Evolutionary conservation across 495 filamentous ascomycete species (phyloP), one percentile per base, ranked within the genome.

Genomic region (Cercophora samala): DNA sequence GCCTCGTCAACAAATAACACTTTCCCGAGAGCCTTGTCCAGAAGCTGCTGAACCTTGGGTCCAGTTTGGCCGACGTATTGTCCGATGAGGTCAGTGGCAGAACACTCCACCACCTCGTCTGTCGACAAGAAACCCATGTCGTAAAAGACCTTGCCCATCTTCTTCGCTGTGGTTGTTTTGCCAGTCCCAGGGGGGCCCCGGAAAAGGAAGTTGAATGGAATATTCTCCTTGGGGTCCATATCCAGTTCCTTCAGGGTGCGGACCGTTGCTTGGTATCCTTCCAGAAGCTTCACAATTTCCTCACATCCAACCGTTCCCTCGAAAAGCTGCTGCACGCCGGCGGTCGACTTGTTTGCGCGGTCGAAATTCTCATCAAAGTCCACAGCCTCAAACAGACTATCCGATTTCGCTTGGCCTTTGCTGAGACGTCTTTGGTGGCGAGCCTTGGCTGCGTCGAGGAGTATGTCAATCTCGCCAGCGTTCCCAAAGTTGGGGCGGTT

Each of bases 311-410:
- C 78, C 0, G 85, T 80, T n/a, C 80, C 89, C 60, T 86, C 75
- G 70, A 93, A 95, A 0, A 93, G 79, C 66, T 76, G 77, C 1
- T 75, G 66, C 4, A 87, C 64, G 68, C 89, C 90, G 0, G 80
- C 85, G 3, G 76, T 76, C 0, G 83, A 80, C 5, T 76, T 73
- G 2, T 82, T 76, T 0, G 73, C 81, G 13, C 91, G 81, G 65
- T 89, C 81, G 68, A 83, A 91, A 4, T 93, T 77, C 32, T 76
- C 73, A 73, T 94, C 91, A 69, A 94, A 88, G 72, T 94, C 91
- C 8, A 75, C 65, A 0, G 89, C 82, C 32, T 89, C 84, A 1
- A 93, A 78, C 4, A 73, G 4, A 2, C 60, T 55, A 1, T 46
- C 52, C 0, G 71, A 62, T 52, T 68, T 68, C 0, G 69, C 56